Evolutionary conservation across 306 rosid species (phyloP), one percentile per base, ranked within the genome.

Genomic region (Mucuna pruriens): DNA sequence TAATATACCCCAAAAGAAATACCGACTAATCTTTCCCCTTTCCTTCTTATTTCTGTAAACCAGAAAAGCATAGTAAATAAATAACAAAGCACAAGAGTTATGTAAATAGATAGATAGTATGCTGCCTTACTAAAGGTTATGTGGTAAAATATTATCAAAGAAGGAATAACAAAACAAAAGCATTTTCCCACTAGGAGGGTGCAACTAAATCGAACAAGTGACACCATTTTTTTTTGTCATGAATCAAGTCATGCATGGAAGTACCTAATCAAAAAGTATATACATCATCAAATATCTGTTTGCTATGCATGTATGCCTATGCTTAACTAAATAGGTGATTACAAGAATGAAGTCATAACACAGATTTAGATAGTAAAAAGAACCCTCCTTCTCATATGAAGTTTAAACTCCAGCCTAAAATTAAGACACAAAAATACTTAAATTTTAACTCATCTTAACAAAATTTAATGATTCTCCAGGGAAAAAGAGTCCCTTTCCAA

Each of bases 31-130:
- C 36, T 29, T 42, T 36, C 36, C 72, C 3, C 3, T 12, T 61
- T 7, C 31, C 31, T 44, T 38, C 68, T 57, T 58, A 23, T 69
- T 40, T 45, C 46, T 11, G 33, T 17, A 31, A 46, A 72, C 44
- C 22, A 12, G 7, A 69, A 80, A 82, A 17, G 1, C 45, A 75
- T 54, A 4, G 38, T 63, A 64, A 52, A 48, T 64, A 81, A 73
- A 25, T 54, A 65, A 81, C 13, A 19, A 73, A 25, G 63, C 71
- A 81, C 13, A 19, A 11, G 42, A 31, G 81, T 26, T 57, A 80
- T 19, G 42, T 63, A 29, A 4, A 69, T 51, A 42, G 49, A 69
- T 48, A 29, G 19, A 64, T 33, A 66, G 62, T 11, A 78, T 6
- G 22, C 52, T 9, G 4, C 44, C 31, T n/a, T n/a, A n/a, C 72